Base-by-base conservation (phyloP, 306 rosid species). In the Ochetophila trinervis region DNA sequence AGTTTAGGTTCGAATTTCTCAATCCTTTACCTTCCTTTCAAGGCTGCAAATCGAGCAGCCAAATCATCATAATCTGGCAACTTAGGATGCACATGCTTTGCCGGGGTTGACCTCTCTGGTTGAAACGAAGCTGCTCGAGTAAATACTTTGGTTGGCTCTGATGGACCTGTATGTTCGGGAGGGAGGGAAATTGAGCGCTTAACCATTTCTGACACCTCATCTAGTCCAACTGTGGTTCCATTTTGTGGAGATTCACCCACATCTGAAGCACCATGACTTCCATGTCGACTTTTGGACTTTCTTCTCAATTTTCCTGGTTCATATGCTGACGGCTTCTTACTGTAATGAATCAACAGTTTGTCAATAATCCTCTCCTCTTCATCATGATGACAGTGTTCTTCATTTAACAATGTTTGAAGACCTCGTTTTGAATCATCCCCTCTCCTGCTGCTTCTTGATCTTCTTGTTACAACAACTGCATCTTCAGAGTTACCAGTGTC, bases 41-140 rank as follows among this genome's bases (percentile, higher is more conserved):
- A 64, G 48, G 97, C 91, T 3, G 96, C 97, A 83, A 93, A 80
- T 66, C 80, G 82, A 48, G 90, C 90, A 62, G 94, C 88, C 78
- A 93, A 75, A 80, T 87, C 96, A 61, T 90, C 99, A 67, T 78
- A 93, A 76, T 90, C 88, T 0, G 97, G 99, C 66, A 93, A 72
- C 53, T 93, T 93, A n/a, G 99, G 99, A 75, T 93, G 99, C 68
- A 93, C 99, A 12, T 90, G 97, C 59, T 76, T 74, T 61, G 97
- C 91, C 67, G 71, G 84, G 0, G 51, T 75, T 60, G 86, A 82
- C 59, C 85, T 53, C 71, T 86, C 87, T 12, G 85, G 82, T 82
- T 93, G 97, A 69, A 90, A 81, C 54, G 99, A 80, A 69, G 91
- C 84, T n/a, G 91, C 97, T 17, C 99, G 90, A 62, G 81, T 36